Base-by-base conservation (phyloP, 1,284 basidiomycete species). In the Trichosporon inkin region DNA sequence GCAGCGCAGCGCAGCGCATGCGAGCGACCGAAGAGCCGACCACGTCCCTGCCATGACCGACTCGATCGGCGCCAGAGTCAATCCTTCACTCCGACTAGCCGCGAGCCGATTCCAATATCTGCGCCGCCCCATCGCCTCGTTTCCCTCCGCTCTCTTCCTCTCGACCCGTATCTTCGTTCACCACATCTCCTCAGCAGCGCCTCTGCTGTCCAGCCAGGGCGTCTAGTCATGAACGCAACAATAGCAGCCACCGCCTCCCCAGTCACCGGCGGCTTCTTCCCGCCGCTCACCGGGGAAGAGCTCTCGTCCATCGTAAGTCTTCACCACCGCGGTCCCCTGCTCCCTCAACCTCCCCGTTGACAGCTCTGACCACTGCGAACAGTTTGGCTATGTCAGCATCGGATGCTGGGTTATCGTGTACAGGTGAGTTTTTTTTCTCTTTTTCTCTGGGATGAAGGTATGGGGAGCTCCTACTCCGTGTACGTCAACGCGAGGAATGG, bases 281-380 rank as follows among this genome's bases (percentile, higher is more conserved):
- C 36, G 6, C 56, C 56, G 14, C 52, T 55, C 28, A 53, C 51
- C n/a, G n/a, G 34, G 32, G 40, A 61, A 7, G 60, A 44, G 16
- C 51, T 61, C 16, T 61, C 60, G 19, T 38, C 32, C 85, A 88
- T 36, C 56, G 66, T 67, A 37, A 51, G 66, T 63, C 17, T 35
- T 19, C 49, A 35, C 56, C 49, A 53, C 36, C 40, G 5, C 11
- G 20, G 20, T 20, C 10, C 24, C 38, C n/a, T 39, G 38, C 24
- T 32, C 16, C 38, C 24, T 13, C 38, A 53, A 53, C 24, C 37
- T 28, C 22, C 49, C 49, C 6, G 55, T 56, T n/a, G 35, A 35
- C 5, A 28, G 17, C 17, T 52, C 52, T 49, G 28, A 38, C 16
- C 32, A 24, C 32, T 16, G 16, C n/a, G 20, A 32, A 14, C 28